Evolutionary conservation across 768 basidiomycete genomes (phyloP), one percentile per base, ranked within the genome.

Genomic region (Kwoniella mangroviensis): DNA sequence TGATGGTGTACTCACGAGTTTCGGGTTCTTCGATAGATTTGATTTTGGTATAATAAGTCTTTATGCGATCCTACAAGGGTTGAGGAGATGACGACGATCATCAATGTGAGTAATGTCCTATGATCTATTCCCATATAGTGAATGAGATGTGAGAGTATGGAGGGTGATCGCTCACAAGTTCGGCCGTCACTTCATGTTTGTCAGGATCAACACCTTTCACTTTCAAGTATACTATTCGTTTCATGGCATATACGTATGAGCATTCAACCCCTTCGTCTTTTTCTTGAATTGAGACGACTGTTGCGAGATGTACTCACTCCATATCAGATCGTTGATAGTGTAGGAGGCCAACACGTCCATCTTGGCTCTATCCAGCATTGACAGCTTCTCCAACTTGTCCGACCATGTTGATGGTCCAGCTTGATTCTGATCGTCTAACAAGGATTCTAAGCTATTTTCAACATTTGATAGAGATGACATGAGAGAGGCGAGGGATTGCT

Each of bases 261-360:
- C 26, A n/a, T 24, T 12, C 4, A 17, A 52, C 7, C 2, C 24
- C 40, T 15, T n/a, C n/a, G n/a, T n/a, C n/a, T n/a, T n/a, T n/a
- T 19, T n/a, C 11, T n/a, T 9, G 26, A 13, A n/a, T n/a, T n/a
- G n/a, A n/a, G n/a, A n/a, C n/a, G n/a, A n/a, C n/a, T n/a, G n/a
- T n/a, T n/a, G n/a, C n/a, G n/a, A n/a, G n/a, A n/a, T 24, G 11
- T 2, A 80, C 83, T 72, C 63, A 83, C 83, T 74, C 81, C 82
- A 84, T 49, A 83, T 74, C 28, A 84, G 57, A 72, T 84, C 82
- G 67, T 78, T 77, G 34, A 84, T 74, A n/a, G 80, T 75, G 66
- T 82, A 84, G 0, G 75, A 75, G 42, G 80, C 62, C 66, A 81
- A 67, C 26, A 84, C 74, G 43, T 81, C 75, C 76, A 82, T 76